These are phyloP conservation scores for Paraphysoderma sedebokerense DNA, from an alignment of 371 early-diverging fungal species.

Conservation along the genomic window DNA sequence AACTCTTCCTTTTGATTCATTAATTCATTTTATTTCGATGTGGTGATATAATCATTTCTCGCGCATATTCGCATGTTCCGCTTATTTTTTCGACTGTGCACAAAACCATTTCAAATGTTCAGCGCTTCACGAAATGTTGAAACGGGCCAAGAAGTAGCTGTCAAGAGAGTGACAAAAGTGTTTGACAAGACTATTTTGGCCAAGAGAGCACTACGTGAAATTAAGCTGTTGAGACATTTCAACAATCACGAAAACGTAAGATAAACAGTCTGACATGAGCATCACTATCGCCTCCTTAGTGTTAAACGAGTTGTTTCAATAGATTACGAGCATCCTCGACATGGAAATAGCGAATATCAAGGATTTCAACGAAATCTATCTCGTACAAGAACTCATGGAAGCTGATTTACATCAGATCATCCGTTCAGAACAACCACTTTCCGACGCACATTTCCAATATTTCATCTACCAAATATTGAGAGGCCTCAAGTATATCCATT, in stretches of 20 bases:
- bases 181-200: constrained; percentile 68
- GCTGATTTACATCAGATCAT: constrained; percentile 97
- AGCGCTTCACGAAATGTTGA: constrained; percentile 57
- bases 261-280: background rate
- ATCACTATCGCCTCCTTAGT: background rate
- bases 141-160: constrained; percentile 72
- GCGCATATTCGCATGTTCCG: background rate
- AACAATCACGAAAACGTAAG: constrained; percentile 77
- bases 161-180: constrained; percentile 78
- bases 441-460: constrained; percentile 94
- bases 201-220: constrained; percentile 71
- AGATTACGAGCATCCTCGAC: constrained; percentile 79
- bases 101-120: background rate
- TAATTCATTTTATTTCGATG: background rate
- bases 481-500: constrained; percentile 95
- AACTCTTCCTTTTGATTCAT: background rate
- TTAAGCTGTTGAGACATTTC: constrained; percentile 73
- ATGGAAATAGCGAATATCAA: constrained; percentile 55
- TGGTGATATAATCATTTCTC: background rate
- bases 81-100: background rate
- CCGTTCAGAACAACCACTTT: constrained; percentile 84
- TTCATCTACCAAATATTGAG: constrained; percentile 94
- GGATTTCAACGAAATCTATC: constrained; percentile 73
- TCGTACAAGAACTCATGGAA: constrained; percentile 76
- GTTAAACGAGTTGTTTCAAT: no score